A percentile compares a stretch with the other conserved stretches of the same genome.
Evolutionary conservation across 1,284 basidiomycete genomes (phyloP).

Genomic region (Ceratobasidium papillatum): DNA sequence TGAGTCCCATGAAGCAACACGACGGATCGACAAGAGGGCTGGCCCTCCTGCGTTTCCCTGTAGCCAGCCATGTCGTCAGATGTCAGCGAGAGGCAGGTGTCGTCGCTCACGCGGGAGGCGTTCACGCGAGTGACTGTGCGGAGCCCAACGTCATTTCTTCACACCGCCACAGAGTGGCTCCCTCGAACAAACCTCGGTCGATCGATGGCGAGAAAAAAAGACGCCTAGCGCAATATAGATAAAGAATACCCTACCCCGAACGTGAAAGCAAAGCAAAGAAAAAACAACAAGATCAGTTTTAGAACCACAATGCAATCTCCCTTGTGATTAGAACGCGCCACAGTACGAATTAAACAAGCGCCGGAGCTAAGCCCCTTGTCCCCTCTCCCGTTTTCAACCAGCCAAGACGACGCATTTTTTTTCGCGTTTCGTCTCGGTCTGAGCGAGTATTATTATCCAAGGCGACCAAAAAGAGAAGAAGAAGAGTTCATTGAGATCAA

Average conservation of each 20-base stretch:
- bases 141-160: no score
- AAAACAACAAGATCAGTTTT: not conserved
- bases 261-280: not conserved
- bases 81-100: no score
- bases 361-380: not conserved
- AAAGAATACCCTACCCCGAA: no score
- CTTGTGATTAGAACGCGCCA: not conserved
- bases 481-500: not conserved
- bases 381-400: no score
- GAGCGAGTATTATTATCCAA: not conserved
- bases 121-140: no score
- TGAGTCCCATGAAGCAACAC: not conserved
- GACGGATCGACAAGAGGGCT: slow-evolving; percentile 1
- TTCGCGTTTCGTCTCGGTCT: no score
- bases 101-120: no score
- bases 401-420: no score
- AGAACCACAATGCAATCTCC: not conserved
- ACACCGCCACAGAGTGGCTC: no score
- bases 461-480: not conserved
- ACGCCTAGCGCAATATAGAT: not conserved
- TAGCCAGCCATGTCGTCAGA: no score
- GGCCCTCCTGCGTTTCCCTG: not conserved
- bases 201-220: not conserved
- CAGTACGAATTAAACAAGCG: not conserved
- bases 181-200: not conserved